phyloP scores from a whole-genome alignment of 2,329 filamentous ascomycete genomes.

The Penicillium sp. region DNA sequence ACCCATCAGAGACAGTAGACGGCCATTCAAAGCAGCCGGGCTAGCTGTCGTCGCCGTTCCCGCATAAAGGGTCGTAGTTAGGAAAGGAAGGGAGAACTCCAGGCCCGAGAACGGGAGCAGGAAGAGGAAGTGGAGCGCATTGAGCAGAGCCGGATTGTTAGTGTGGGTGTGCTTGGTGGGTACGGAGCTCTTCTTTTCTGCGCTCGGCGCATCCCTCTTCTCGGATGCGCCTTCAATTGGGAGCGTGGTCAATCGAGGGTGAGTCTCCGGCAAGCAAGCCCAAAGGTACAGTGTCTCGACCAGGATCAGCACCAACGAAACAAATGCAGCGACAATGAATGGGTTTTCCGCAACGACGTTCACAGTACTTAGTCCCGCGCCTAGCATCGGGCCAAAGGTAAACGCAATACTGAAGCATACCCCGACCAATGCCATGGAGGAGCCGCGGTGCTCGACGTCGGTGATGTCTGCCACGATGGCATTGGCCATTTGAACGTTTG shows the following conservation, averaged over 20 bases:
- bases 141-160: conserved; percentile 81
- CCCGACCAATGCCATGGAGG: conserved; percentile 94
- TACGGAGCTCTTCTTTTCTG: background rate
- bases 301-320: conserved; percentile 81
- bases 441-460: conserved; percentile 77
- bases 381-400: conserved; percentile 90
- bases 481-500: conserved; percentile 93
- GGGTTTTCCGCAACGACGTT: conserved; percentile 81
- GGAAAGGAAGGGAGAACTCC: conserved; percentile 96
- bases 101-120: conserved; percentile 97
- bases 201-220: conserved; percentile 14
- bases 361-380: conserved; percentile 79
- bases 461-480: conserved; percentile 97
- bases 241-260: conserved; percentile 56
- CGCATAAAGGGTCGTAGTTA: conserved; percentile 91
- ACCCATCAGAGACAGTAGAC: conserved; percentile 85
- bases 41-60: conserved; percentile 56
- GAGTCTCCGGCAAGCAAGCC: conserved; percentile 78
- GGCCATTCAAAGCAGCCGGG: conserved; percentile 73
- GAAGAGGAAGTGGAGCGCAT: conserved; percentile 84
- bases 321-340: conserved; percentile 87
- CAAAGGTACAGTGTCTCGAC: conserved; percentile 89
- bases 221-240: conserved; percentile 15
- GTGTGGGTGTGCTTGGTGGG: conserved; percentile 53
- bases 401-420: conserved; percentile 97